Conservation (phyloP, 176 grass and related monocot genomes). For the Phoenix roebelenii region DNA sequence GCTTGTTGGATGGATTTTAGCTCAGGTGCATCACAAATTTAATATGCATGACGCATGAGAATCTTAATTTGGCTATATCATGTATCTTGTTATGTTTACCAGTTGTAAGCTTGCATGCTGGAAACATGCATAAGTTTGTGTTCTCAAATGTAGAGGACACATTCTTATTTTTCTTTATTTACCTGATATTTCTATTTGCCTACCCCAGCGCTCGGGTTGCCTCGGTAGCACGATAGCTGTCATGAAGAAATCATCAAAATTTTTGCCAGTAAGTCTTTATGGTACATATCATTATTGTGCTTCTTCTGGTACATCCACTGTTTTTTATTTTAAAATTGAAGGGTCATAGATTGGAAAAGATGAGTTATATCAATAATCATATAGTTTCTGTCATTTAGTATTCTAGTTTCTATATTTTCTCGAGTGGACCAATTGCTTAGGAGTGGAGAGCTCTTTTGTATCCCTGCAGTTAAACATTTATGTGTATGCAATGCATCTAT, state of each 20-base stretch:
- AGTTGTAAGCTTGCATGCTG: no score
- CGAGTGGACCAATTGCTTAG: no score
- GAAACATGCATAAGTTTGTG: not conserved
- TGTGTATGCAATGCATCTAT: no score
- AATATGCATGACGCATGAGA: not conserved
- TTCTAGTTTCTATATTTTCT: no score
- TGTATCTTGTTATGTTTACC: no score
- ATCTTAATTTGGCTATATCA: no score
- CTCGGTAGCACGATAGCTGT: slow-evolving; percentile 85
- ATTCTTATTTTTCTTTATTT: not conserved
- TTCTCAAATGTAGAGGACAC: not conserved
- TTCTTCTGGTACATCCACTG: not conserved
- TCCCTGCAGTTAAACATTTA: no score
- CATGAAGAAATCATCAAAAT: slow-evolving; percentile 92
- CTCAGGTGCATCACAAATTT: slow-evolving; percentile 38
- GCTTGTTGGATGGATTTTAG: slow-evolving; percentile 89
- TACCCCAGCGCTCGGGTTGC: slow-evolving; percentile 69
- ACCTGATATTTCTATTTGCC: no score
- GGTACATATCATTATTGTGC: not conserved
- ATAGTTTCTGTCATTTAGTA: no score
- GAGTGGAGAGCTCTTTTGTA: no score
- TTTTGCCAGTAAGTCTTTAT: slow-evolving; percentile 53
- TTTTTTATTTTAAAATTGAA: not conserved
- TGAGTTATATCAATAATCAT: no score
- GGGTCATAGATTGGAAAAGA: no score